Percentiles rank a stretch among this genome's conserved stretches.
Evolutionary conservation across 177 flowering plant genomes (phyloP).

Genomic region (Vitis hybrid): DNA sequence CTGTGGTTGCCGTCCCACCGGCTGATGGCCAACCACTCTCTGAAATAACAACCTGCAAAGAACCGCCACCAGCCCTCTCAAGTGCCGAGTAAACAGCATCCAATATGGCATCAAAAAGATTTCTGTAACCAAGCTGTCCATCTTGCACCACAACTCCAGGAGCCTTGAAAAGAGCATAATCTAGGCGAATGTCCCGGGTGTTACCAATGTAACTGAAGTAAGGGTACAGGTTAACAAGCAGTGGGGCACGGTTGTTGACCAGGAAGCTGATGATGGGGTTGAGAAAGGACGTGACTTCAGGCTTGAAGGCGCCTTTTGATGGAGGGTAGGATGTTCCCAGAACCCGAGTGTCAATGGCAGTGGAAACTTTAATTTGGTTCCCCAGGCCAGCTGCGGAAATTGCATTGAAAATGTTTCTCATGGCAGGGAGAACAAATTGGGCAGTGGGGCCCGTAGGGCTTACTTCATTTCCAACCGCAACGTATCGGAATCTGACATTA

Average conservation of each 20-base stretch:
- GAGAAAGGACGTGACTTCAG: not conserved
- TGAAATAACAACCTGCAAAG: not conserved
- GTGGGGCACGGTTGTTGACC: constrained; percentile 16
- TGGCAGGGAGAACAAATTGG: not conserved
- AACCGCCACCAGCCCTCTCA: not conserved
- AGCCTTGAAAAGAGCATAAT: constrained; percentile 20
- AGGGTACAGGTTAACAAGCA: constrained; percentile 33
- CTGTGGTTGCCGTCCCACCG: not conserved
- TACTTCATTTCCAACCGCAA: constrained; percentile 2
- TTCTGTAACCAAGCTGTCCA: not conserved
- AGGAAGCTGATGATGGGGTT: constrained; percentile 23
- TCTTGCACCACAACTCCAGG: not conserved
- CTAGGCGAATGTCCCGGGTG: not conserved
- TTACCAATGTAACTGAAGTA: constrained; percentile 12
- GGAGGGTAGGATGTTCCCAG: constrained; percentile 25
- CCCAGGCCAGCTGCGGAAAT: not conserved
- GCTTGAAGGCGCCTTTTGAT: constrained; percentile 10
- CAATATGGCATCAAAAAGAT: constrained; percentile 7
- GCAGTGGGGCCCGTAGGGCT: not conserved
- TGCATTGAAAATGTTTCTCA: not conserved
- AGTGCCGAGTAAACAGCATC: constrained; percentile 3
- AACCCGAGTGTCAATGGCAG: constrained; percentile 12
- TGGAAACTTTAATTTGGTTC: constrained; percentile 21
- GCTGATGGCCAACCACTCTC: constrained; percentile 6
- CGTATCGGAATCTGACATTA: constrained; percentile 6